Conservation (phyloP, 2,329 filamentous ascomycete genomes). For the Fusarium domesticum region DNA sequence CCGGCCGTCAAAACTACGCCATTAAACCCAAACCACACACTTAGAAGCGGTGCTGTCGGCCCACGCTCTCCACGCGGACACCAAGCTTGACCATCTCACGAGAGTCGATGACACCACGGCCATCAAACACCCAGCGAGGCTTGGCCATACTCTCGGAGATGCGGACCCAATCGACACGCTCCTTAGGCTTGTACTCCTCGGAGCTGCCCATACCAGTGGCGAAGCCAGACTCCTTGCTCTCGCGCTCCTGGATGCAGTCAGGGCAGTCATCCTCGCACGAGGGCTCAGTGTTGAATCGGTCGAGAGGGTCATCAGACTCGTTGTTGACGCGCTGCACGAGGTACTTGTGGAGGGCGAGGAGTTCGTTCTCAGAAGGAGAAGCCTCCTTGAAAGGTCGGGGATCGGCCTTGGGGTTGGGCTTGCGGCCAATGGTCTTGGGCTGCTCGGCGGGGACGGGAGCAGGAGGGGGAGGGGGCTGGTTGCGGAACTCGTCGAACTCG, state of each 20-base stretch:
- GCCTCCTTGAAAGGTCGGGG: constrained; percentile 44
- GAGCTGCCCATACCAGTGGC: constrained; percentile 43
- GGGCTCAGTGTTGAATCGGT: constrained; percentile 45
- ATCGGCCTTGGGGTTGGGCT: constrained; percentile 42
- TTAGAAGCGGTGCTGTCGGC: constrained; percentile 45
- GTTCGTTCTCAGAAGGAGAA: constrained; percentile 42
- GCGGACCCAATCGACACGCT: constrained; percentile 50
- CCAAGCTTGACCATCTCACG: constrained; percentile 48
- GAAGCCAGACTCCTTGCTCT: constrained; percentile 38
- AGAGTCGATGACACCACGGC: constrained; percentile 52
- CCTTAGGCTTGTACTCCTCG: constrained; percentile 46
- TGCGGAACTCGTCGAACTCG: constrained; percentile 55
- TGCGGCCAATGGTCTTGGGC: constrained; percentile 35
- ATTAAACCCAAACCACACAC: constrained; percentile 4
- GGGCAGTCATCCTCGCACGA: constrained; percentile 45
- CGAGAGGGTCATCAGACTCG: constrained; percentile 43
- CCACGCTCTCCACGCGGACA: constrained; percentile 52
- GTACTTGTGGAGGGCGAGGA: constrained; percentile 48
- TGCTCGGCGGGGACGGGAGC: constrained; percentile 27
- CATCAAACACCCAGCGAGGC: constrained; percentile 56
- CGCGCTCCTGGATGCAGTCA: constrained; percentile 46
- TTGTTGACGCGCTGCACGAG: constrained; percentile 36
- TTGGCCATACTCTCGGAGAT: constrained; percentile 49
- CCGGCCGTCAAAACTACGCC: constrained; percentile 16
- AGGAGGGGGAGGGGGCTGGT: constrained; percentile 35